A percentile compares a stretch with the other conserved stretches of the same genome.
Evolutionary conservation across 352 stramenopile species (phyloP).

Genomic region (Lagenidium sp.): DNA sequence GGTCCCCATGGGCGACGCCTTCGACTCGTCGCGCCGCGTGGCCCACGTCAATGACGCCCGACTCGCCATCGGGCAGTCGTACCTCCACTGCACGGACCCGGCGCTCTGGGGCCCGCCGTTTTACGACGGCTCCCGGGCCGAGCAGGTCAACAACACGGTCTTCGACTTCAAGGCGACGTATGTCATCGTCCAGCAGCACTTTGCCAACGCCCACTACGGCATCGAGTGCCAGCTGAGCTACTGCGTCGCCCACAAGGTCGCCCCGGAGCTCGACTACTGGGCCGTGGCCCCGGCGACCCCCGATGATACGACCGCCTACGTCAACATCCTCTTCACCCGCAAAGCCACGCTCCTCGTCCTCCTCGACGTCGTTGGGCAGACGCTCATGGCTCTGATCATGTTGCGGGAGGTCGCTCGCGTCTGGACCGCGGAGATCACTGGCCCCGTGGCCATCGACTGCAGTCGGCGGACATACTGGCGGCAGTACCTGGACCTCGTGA

Average conservation of each 20-base stretch:
- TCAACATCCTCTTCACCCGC: slow-evolving; percentile 3
- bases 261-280: neutral
- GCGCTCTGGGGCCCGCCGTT: neutral
- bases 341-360: neutral
- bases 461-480: neutral
- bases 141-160: neutral
- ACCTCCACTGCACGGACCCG: slow-evolving; percentile 1
- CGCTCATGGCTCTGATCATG: neutral
- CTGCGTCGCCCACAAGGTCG: slow-evolving; percentile 1
- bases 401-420: neutral
- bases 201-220: neutral
- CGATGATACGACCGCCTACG: neutral
- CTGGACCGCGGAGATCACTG: neutral
- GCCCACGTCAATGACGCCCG: slow-evolving; percentile 4
- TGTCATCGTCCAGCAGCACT: slow-evolving; percentile 5
- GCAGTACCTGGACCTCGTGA: neutral
- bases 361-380: neutral
- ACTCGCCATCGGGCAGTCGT: neutral
- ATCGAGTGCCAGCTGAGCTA: neutral
- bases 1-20: slow-evolving; percentile 3
- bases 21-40: neutral
- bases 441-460: neutral
- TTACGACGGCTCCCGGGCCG: neutral
- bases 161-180: slow-evolving; percentile 6
- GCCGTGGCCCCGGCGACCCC: neutral